A percentile compares a stretch with the other conserved stretches of the same genome.
These are phyloP conservation scores for Naganishia kalamii DNA, from an alignment of 768 basidiomycete genomes.

Conservation along the genomic window DNA sequence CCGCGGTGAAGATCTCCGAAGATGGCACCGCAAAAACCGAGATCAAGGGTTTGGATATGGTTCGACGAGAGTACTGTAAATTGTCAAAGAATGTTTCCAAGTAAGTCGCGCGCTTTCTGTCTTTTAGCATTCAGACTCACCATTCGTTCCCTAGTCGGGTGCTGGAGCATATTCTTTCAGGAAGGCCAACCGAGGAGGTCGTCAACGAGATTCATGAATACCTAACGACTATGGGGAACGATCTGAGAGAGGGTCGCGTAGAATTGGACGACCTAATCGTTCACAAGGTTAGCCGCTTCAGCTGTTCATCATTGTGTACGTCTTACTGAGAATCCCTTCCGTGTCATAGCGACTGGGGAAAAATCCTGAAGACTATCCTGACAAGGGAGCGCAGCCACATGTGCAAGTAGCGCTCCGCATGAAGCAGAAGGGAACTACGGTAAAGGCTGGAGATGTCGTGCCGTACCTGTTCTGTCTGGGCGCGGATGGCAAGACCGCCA, in stretches of 20 bases:
- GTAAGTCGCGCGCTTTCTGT: constrained; percentile 52
- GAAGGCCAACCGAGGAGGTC: constrained; percentile 79
- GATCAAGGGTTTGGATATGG: constrained; percentile 98
- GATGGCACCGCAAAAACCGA: constrained; percentile 67
- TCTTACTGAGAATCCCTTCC: not conserved
- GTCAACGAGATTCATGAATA: constrained; percentile 92
- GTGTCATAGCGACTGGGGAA: constrained; percentile 75
- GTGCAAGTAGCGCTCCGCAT: constrained; percentile 89
- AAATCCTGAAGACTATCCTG: constrained; percentile 93
- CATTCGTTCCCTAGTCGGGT: constrained; percentile 62
- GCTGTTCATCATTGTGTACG: not conserved
- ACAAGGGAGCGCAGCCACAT: constrained; percentile 89
- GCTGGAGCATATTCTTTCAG: constrained; percentile 81
- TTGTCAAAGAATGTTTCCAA: constrained; percentile 88
- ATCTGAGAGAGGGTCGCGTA: constrained; percentile 68
- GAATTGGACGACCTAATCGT: constrained; percentile 92
- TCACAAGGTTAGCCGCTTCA: constrained; percentile 62
- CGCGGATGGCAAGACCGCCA: constrained; percentile 61
- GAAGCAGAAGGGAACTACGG: constrained; percentile 74
- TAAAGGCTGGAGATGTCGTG: constrained; percentile 84
- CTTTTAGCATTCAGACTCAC: not conserved
- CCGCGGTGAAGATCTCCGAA: constrained; percentile 89
- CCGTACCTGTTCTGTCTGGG: constrained; percentile 86
- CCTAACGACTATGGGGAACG: constrained; percentile 65
- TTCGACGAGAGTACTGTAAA: constrained; percentile 86